Conservation (phyloP, 345 rosid species). For the Eucalyptus virginea region DNA sequence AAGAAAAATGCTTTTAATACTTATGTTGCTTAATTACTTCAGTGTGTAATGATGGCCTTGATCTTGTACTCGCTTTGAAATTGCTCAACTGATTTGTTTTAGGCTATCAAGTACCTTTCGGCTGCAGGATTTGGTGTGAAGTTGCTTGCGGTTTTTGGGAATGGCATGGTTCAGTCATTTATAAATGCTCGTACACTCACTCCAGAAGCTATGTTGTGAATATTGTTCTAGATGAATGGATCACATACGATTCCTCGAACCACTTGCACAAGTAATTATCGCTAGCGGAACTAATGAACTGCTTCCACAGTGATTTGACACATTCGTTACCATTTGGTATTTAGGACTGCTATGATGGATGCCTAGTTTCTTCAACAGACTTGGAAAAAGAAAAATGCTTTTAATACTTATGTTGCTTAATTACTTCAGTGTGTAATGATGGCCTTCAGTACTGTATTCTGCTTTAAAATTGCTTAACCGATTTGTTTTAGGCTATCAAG, state of each 20-base stretch:
- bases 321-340: neutral
- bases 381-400: neutral
- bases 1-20: too few relatives aligned
- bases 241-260: neutral
- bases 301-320: neutral
- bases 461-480: neutral
- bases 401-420: neutral
- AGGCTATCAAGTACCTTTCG: too few relatives aligned
- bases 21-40: too few relatives aligned
- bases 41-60: too few relatives aligned
- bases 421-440: neutral
- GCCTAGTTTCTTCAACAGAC: neutral
- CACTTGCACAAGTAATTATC: neutral
- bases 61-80: too few relatives aligned
- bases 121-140: too few relatives aligned
- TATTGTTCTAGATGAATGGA: neutral
- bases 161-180: too few relatives aligned
- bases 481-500: conserved; percentile 65
- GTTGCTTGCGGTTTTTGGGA: too few relatives aligned
- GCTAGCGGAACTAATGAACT: neutral
- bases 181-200: too few relatives aligned
- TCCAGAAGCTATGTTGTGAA: too few relatives aligned
- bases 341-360: neutral
- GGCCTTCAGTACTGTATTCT: neutral
- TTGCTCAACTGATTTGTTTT: too few relatives aligned